These are phyloP conservation scores for Aspergillus saccharolyticus DNA, from an alignment of 495 filamentous ascomycete species.

Conservation along the genomic window DNA sequence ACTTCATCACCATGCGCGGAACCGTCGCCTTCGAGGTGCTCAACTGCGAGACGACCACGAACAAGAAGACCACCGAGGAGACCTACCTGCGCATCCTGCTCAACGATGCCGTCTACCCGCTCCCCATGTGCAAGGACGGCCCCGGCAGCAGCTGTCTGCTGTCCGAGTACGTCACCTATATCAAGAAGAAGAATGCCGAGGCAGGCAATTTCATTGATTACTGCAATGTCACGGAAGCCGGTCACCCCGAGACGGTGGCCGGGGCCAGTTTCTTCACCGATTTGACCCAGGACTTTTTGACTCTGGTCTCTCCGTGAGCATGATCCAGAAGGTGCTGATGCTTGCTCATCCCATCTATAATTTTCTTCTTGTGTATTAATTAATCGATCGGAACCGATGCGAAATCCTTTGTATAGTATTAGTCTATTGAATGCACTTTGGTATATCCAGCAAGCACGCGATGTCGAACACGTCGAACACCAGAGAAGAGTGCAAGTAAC, in stretches of 20 bases:
- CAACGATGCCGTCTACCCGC: slow-evolving; percentile 52
- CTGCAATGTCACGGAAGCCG: slow-evolving; percentile 28
- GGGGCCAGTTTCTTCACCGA: slow-evolving; percentile 46
- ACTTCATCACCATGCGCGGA: slow-evolving; percentile 52
- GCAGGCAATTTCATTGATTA: slow-evolving; percentile 41
- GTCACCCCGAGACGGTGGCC: slow-evolving; percentile 19
- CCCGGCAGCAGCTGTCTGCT: slow-evolving; percentile 44
- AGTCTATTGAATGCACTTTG: background rate
- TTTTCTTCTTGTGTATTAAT: too few species aligned
- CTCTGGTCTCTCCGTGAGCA: slow-evolving; percentile 23
- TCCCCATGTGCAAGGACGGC: slow-evolving; percentile 40
- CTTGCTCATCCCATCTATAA: too few species aligned
- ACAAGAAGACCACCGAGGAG: slow-evolving; percentile 13
- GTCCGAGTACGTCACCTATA: slow-evolving; percentile 39
- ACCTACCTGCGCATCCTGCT: slow-evolving; percentile 44
- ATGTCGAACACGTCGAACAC: background rate
- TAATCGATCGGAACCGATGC: background rate
- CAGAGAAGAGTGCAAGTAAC: background rate
- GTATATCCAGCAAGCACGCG: background rate
- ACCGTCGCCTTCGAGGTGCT: slow-evolving; percentile 51
- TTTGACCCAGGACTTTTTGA: slow-evolving; percentile 33
- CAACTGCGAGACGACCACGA: slow-evolving; percentile 25
- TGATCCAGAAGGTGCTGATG: background rate
- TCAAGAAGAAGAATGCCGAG: slow-evolving; percentile 34
- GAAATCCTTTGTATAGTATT: background rate